phyloP scores from a whole-genome alignment of 345 rosid species.

The Euphorbia lathyris region DNA sequence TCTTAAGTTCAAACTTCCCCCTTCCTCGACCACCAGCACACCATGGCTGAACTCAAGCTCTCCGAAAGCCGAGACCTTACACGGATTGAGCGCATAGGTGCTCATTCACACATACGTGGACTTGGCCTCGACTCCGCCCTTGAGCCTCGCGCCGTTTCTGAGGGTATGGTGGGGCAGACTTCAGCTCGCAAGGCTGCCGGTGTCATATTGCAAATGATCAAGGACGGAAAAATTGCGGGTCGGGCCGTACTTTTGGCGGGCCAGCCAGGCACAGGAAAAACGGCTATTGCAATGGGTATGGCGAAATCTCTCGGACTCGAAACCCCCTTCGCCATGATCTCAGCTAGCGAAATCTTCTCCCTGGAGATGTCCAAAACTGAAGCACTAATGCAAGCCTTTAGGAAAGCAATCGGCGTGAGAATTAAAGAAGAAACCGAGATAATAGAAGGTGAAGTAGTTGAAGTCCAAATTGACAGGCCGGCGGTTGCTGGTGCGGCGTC shows the following conservation, averaged over 20 bases:
- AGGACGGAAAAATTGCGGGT: constrained; percentile 83
- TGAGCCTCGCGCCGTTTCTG: constrained; percentile 83
- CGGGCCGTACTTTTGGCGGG: constrained; percentile 88
- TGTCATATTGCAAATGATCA: constrained; percentile 88
- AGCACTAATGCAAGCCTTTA: constrained; percentile 79
- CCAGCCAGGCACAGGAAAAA: constrained; percentile 96
- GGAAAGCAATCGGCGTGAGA: constrained; percentile 85
- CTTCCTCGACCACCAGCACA: neutral
- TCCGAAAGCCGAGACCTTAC: constrained; percentile 79
- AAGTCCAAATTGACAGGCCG: constrained; percentile 79
- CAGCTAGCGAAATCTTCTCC: constrained; percentile 86
- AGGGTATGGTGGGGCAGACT: constrained; percentile 87
- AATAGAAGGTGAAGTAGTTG: constrained; percentile 93
- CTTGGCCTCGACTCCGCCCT: constrained; percentile 84
- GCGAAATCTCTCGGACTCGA: constrained; percentile 92
- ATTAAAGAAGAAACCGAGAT: constrained; percentile 90
- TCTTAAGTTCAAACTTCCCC: neutral
- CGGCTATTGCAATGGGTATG: constrained; percentile 98
- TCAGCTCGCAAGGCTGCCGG: constrained; percentile 92
- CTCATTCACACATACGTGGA: constrained; percentile 95
- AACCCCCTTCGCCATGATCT: constrained; percentile 92
- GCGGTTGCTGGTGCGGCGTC: constrained; percentile 77
- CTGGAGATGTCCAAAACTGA: constrained; percentile 94
- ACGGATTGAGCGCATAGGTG: constrained; percentile 90
- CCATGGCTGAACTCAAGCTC: constrained; percentile 78